Evolutionary conservation across 805 yeast species (phyloP).

Genomic region (Starmerella bombi): DNA sequence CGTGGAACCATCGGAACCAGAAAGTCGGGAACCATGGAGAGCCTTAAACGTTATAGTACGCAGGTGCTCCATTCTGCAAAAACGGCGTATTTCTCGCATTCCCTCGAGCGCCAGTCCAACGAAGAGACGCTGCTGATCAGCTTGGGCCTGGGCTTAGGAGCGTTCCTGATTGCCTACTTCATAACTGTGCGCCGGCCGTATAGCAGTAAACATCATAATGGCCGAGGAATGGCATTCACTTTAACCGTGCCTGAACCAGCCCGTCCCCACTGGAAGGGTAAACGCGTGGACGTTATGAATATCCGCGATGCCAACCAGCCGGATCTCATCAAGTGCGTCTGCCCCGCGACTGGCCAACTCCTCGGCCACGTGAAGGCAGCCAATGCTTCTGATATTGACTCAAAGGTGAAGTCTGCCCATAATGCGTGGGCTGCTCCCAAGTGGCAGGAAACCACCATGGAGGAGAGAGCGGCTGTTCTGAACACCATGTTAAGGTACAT

Average conservation of each 20-base stretch:
- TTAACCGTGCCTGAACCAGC: conserved; percentile 62
- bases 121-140: neutral
- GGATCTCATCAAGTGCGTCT: conserved; percentile 60
- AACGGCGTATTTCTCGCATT: too few relatives aligned
- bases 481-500: conserved; percentile 59
- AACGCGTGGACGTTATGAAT: conserved; percentile 51
- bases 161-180: neutral
- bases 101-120: neutral
- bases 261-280: conserved; percentile 85
- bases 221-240: conserved; percentile 20
- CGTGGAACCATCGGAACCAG: too few relatives aligned
- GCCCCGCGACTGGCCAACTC: conserved; percentile 93
- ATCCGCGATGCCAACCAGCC: conserved; percentile 51
- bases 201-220: neutral
- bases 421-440: conserved; percentile 37
- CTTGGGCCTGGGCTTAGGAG: neutral
- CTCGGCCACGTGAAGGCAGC: conserved; percentile 60
- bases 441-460: conserved; percentile 38
- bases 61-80: too few relatives aligned
- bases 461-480: conserved; percentile 56
- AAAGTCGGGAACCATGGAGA: too few relatives aligned
- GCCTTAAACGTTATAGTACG: too few relatives aligned
- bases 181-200: neutral
- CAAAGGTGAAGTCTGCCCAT: conserved; percentile 38
- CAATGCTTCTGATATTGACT: conserved; percentile 58